phyloP scores from a whole-genome alignment of 352 stramenopile species.

The Hyaloperonospora arabidopsidis region DNA sequence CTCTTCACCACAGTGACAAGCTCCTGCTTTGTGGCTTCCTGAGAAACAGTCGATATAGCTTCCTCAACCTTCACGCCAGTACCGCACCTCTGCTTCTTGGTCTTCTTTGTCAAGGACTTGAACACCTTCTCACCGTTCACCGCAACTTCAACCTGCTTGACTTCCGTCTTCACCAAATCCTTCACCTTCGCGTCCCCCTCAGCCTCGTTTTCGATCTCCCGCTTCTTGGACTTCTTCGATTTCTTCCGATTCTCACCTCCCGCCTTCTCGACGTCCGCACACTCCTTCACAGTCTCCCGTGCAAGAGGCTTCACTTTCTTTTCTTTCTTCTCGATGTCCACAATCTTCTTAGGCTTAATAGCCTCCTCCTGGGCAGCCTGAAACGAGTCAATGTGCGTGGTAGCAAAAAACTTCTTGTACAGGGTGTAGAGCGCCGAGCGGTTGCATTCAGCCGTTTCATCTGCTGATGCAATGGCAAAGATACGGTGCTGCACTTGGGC shows the following conservation, averaged over 20 bases:
- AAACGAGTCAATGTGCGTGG: slow-evolving; percentile 73
- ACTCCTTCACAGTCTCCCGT: slow-evolving; percentile 10
- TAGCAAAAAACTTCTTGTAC: slow-evolving; percentile 61
- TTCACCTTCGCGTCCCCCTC: slow-evolving; percentile 15
- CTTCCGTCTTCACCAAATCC: slow-evolving; percentile 26
- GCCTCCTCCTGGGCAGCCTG: slow-evolving; percentile 43
- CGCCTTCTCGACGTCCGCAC: slow-evolving; percentile 6
- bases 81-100: slow-evolving; percentile 32
- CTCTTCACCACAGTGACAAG: no score
- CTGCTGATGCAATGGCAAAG: slow-evolving; percentile 65
- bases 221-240: slow-evolving; percentile 51
- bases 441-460: slow-evolving; percentile 74
- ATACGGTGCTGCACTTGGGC: slow-evolving; percentile 69
- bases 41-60: slow-evolving; percentile 6
- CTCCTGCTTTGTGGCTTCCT: no score
- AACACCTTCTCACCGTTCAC: slow-evolving; percentile 1
- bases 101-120: slow-evolving; percentile 26
- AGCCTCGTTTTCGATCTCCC: slow-evolving; percentile 25
- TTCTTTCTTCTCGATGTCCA: slow-evolving; percentile 34
- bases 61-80: slow-evolving; percentile 16
- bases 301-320: slow-evolving; percentile 27
- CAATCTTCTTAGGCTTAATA: slow-evolving; percentile 23
- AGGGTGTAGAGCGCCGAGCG: slow-evolving; percentile 67
- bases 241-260: slow-evolving; percentile 26
- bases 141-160: slow-evolving; percentile 25